Base-by-base conservation (phyloP, 495 filamentous ascomycete genomes). In the Copromyces sp. region DNA sequence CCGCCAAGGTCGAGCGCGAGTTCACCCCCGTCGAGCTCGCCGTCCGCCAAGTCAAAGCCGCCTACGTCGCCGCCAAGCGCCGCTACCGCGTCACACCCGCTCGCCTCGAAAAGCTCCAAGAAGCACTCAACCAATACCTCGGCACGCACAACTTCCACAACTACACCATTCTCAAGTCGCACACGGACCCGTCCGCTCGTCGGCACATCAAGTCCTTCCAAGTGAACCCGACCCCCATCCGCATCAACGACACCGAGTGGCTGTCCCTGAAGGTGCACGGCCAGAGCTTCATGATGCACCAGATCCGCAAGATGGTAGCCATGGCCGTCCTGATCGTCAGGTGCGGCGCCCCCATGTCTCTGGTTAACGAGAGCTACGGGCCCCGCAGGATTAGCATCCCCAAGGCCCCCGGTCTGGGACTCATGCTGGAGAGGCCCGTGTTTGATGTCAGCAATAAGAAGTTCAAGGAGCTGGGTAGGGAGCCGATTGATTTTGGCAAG, bases 241-340 rank as follows among this genome's bases (percentile, higher is more conserved):
- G 92, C 71, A 95, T 97, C 80, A 87, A 94, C 75, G 91, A 93
- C 79, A 97, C 93, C 17, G 90, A 99, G 82, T 99, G 95, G 95
- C 86, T 99, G 9, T 95, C 92, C 37, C 84, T 98, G 71, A 97
- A 96, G 76, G 93, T 99, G 20, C 96, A 98, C 81, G 95, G 95
- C 0, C 95, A 99, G 82, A 94, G 90, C 73, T 99, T 99, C 86
- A 99, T 99, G 95, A 99, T 99, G 95, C 95, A 99, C 80, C 95
- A 99, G 81, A 99, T 99, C 81, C 91, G 95, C 73, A 98, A 97
- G 82, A 99, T 99, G 95, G 92, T 99, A 17, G 92, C 91, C 73
- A 94, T 98, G 93, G 92, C 90, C 44, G 86, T 93, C 9, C 87
- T 99, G 71, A 84, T 94, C 5, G 90, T 94, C 3, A 89, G 95